A percentile compares a stretch with the other conserved stretches of the same genome.
phyloP scores from a whole-genome alignment of 2,329 filamentous ascomycete species.

The Talaromyces sp. region DNA sequence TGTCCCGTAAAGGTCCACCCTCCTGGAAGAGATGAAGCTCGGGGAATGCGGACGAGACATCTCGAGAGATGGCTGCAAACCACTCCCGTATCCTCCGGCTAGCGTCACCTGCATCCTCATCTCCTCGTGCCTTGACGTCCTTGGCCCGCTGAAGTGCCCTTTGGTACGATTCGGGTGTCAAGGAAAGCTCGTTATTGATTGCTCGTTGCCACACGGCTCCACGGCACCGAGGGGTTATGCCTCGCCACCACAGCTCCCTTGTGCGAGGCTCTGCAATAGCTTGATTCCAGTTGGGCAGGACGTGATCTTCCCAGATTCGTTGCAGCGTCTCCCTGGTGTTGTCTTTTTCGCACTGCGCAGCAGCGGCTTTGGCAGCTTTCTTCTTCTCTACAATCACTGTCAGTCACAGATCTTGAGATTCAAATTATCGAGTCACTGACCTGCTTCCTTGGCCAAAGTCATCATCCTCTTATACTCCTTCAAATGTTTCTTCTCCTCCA shows the following conservation, averaged over 20 bases:
- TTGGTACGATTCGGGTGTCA: constrained; percentile 54
- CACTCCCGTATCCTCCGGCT: constrained; percentile 49
- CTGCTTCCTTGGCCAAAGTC: constrained; percentile 57
- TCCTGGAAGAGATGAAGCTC: constrained; percentile 57
- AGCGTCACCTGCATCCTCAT: constrained; percentile 41
- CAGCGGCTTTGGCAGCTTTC: constrained; percentile 47
- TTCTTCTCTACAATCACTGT: constrained; percentile 44
- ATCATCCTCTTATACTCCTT: constrained; percentile 67
- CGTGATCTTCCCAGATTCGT: constrained; percentile 60
- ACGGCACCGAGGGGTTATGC: constrained; percentile 55
- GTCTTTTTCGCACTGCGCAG: constrained; percentile 48
- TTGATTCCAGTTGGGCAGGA: constrained; percentile 58
- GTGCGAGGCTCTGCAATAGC: constrained; percentile 54
- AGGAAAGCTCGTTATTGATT: constrained; percentile 59
- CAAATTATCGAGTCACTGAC: constrained; percentile 33
- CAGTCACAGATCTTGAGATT: not conserved
- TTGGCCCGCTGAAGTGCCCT: constrained; percentile 57
- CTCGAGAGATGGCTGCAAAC: constrained; percentile 53
- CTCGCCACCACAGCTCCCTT: constrained; percentile 63
- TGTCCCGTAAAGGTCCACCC: constrained; percentile 53
- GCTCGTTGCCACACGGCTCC: constrained; percentile 59
- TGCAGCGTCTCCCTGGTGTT: constrained; percentile 53
- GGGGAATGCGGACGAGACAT: constrained; percentile 55
- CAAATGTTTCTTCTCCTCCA: constrained; percentile 85
- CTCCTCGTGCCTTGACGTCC: constrained; percentile 44